Percentiles rank a stretch among this genome's conserved stretches.
Evolutionary conservation across 768 basidiomycete genomes (phyloP).

Genomic region (Tremella mesenterica): DNA sequence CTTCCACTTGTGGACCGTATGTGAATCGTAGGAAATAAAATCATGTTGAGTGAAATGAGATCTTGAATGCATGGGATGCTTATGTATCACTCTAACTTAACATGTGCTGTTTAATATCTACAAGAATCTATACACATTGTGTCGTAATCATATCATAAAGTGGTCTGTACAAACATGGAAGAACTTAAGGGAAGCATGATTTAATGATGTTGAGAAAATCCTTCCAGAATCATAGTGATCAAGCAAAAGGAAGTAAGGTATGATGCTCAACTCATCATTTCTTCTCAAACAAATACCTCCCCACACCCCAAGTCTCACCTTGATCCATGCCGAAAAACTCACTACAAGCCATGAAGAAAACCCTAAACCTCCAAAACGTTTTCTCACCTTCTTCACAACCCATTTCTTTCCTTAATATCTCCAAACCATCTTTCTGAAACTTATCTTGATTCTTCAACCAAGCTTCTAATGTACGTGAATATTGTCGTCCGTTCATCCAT

Average conservation of each 20-base stretch:
- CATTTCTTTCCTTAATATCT: slow-evolving; percentile 52
- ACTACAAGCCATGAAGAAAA: slow-evolving; percentile 64
- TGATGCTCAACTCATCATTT: not conserved
- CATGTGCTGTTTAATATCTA: too few species aligned
- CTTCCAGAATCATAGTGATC: too few species aligned
- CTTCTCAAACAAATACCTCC: slow-evolving; percentile 28
- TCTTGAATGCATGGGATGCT: not conserved
- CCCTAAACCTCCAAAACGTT: slow-evolving; percentile 59
- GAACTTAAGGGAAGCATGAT: too few species aligned
- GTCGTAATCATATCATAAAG: too few species aligned
- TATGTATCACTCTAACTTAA: too few species aligned
- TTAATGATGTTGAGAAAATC: too few species aligned
- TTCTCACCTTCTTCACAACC: slow-evolving; percentile 53
- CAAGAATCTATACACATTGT: too few species aligned
- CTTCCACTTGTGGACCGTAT: not conserved
- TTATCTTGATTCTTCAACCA: slow-evolving; percentile 58
- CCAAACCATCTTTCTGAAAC: slow-evolving; percentile 51
- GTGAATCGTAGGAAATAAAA: too few species aligned
- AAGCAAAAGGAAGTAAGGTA: too few species aligned
- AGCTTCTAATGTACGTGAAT: slow-evolving; percentile 57
- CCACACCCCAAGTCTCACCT: slow-evolving; percentile 55
- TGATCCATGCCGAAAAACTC: slow-evolving; percentile 58
- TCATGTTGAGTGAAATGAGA: too few species aligned
- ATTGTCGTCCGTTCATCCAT: slow-evolving; percentile 59
- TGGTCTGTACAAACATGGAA: too few species aligned